Evolutionary conservation across 129 eudicot genomes (phyloP).

Genomic region (Glebionis coronaria): DNA sequence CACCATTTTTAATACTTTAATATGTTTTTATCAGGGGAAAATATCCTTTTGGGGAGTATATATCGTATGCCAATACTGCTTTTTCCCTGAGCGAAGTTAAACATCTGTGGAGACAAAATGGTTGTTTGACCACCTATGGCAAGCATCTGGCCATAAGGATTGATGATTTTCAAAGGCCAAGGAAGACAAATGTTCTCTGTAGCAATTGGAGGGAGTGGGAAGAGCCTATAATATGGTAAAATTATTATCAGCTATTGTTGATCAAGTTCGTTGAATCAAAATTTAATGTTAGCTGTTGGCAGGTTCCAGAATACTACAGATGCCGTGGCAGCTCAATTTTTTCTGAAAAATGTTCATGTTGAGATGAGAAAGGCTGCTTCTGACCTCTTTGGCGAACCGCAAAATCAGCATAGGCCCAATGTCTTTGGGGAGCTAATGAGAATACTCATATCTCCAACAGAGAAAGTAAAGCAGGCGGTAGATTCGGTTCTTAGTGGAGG

Average conservation of each 20-base stretch:
- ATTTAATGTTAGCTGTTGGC: conserved; percentile 20
- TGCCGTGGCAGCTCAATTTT: conserved; percentile 90
- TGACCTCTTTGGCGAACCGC: conserved; percentile 62
- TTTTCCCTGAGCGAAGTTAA: conserved; percentile 79
- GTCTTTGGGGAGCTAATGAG: conserved; percentile 92
- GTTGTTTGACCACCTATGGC: conserved; percentile 64
- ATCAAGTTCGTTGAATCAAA: neutral
- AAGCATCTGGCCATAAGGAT: conserved; percentile 65
- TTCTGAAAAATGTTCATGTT: conserved; percentile 64
- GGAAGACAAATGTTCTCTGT: conserved; percentile 61
- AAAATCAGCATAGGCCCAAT: conserved; percentile 60
- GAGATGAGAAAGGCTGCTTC: conserved; percentile 72
- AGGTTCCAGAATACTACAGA: conserved; percentile 93
- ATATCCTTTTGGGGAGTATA: conserved; percentile 84
- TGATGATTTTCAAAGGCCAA: conserved; percentile 89
- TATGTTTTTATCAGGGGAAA: conserved; percentile 53
- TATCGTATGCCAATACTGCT: conserved; percentile 53
- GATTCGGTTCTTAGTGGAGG: conserved; percentile 60
- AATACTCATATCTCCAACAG: conserved; percentile 68
- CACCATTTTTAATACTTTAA: neutral
- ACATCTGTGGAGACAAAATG: conserved; percentile 79
- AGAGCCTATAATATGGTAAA: conserved; percentile 87
- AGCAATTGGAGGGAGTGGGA: conserved; percentile 87
- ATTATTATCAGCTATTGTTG: neutral
- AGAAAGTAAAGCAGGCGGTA: conserved; percentile 57